Evolutionary conservation across 352 stramenopile genomes (phyloP), one percentile per base, ranked within the genome.

Genomic region (Phytophthora sojae): DNA sequence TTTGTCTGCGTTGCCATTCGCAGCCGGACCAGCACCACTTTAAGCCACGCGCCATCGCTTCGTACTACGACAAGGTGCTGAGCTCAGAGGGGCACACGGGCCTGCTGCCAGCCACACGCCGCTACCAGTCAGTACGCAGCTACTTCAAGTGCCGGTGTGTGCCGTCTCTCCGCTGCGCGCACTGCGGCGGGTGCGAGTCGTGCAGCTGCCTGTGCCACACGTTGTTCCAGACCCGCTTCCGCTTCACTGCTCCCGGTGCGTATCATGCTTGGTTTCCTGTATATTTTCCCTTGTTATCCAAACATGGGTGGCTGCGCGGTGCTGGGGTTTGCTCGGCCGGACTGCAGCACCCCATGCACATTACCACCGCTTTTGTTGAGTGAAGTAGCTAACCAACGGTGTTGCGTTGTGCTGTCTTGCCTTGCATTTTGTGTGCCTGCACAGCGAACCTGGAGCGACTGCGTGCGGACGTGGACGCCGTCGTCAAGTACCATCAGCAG

Each of bases 171-270:
- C 78, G 76, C 14, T 96, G 89, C 63, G 59, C 75, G 5, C 80
- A 92, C 56, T 96, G 89, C 64, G 86, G 86, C 25, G 86, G 86
- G 61, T 96, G 89, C 51, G 86, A 95, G 71, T 90, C 85, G 44
- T 96, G 89, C 67, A 87, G 81, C 60, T 96, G 89, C 29, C 66
- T 92, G 50, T 96, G 89, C 47, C 89, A 96, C 79, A 96, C 89
- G 52, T 80, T 91, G n/a, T 96, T 94, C 79, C 87, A 94, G 75
- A 96, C 87, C 21, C 89, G 89, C 44, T 94, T 93, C 70, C 89
- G 89, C 59, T 89, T 85, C 67, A 79, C 74, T n/a, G 75, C 85
- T 29, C 89, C 87, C 50, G 89, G 89, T 94, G 69, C 61, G 86
- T 81, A 50, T 8, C 14, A 21, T 51, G n/a, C 35, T 23, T 54